phyloP scores from a whole-genome alignment of 2,329 filamentous ascomycete species.

The Diaporthe vexans region DNA sequence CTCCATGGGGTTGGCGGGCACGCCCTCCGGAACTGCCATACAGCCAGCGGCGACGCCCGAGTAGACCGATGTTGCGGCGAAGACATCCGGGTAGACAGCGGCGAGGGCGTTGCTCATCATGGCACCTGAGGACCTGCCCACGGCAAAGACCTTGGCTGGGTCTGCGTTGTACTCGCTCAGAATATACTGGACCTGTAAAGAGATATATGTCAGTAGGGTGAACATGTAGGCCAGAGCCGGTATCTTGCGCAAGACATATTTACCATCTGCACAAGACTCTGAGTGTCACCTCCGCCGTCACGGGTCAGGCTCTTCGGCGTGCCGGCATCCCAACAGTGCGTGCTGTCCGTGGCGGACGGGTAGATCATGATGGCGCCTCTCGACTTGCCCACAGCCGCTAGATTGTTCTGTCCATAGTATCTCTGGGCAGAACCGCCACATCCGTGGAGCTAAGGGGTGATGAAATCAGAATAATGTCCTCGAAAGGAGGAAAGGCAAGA shows the following conservation, averaged over 20 bases:
- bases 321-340: slow-evolving; percentile 3
- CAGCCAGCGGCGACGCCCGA: slow-evolving; percentile 50
- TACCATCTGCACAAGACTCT: slow-evolving; percentile 17
- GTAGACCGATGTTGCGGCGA: slow-evolving; percentile 50
- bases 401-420: slow-evolving; percentile 5
- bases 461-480: background rate
- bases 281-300: background rate
- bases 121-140: slow-evolving; percentile 56
- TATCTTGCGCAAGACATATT: background rate
- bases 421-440: background rate
- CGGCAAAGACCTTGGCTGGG: slow-evolving; percentile 60
- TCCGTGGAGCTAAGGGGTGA: background rate
- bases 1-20: background rate
- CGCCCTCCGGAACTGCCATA: slow-evolving; percentile 2
- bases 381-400: slow-evolving; percentile 3
- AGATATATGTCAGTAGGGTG: background rate
- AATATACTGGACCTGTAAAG: slow-evolving; percentile 41
- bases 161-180: slow-evolving; percentile 62
- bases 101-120: slow-evolving; percentile 56
- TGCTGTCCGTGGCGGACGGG: slow-evolving; percentile 4
- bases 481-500: background rate
- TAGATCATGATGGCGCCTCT: slow-evolving; percentile 17
- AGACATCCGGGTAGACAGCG: slow-evolving; percentile 49
- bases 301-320: slow-evolving; percentile 37
- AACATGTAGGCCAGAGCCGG: background rate